A percentile compares a stretch with the other conserved stretches of the same genome.
Evolutionary conservation across 1,284 basidiomycete genomes (phyloP).

Genomic region (Boletellus dicymbophilus): DNA sequence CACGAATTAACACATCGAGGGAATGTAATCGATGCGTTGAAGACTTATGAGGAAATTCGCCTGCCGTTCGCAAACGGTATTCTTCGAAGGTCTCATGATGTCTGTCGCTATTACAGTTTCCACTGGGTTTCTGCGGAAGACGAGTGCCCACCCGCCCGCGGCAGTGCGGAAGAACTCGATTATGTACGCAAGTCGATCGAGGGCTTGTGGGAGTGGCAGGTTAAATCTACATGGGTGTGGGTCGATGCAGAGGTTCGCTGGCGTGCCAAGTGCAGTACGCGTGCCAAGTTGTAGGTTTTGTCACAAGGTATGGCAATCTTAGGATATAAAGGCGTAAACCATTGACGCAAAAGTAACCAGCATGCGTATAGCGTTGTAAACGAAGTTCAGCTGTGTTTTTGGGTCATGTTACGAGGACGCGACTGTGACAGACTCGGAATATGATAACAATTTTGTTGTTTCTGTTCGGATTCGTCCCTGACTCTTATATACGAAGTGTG

Average conservation of each 20-base stretch:
- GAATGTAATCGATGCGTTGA: conserved; percentile 25
- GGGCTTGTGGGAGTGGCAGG: conserved; percentile 22
- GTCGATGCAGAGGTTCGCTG: conserved; percentile 14
- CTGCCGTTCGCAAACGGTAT: conserved; percentile 26
- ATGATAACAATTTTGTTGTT: too few relatives aligned
- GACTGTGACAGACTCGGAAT: too few relatives aligned
- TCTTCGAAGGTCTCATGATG: conserved; percentile 2
- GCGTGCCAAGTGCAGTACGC: conserved; percentile 1
- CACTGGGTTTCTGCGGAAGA: background rate
- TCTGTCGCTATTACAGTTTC: conserved; percentile 7
- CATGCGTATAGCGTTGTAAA: too few relatives aligned
- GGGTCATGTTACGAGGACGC: too few relatives aligned
- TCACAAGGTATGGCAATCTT: background rate
- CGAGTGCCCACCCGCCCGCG: background rate
- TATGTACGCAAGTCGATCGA: conserved; percentile 12
- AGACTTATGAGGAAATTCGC: conserved; percentile 34
- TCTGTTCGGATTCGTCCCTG: too few relatives aligned
- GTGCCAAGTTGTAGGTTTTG: background rate
- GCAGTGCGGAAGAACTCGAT: conserved; percentile 9
- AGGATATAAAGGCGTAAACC: too few relatives aligned
- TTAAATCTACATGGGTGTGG: conserved; percentile 12
- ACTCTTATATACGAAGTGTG: too few relatives aligned
- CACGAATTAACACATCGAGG: conserved; percentile 22
- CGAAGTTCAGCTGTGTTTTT: too few relatives aligned
- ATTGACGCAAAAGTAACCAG: too few relatives aligned